Percentiles rank a stretch among this genome's conserved stretches.
phyloP scores from a whole-genome alignment of 495 filamentous ascomycete genomes.

The Filosporella fistucella region DNA sequence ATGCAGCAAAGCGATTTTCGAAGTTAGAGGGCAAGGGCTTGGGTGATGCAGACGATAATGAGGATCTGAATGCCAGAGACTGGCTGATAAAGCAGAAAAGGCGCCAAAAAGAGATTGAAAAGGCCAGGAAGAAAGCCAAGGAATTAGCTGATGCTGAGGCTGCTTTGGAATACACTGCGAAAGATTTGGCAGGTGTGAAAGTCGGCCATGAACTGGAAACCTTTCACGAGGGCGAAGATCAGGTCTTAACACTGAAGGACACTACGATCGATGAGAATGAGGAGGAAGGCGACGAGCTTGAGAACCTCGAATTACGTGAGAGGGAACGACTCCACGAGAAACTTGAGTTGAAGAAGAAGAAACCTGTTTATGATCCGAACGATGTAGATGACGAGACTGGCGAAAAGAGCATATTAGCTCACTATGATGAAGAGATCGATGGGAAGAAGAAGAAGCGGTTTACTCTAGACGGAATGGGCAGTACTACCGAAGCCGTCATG shows the following conservation, averaged over 20 bases:
- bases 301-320: constrained; percentile 75
- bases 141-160: constrained; percentile 58
- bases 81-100: constrained; percentile 90
- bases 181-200: constrained; percentile 83
- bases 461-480: constrained; percentile 73
- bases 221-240: constrained; percentile 75
- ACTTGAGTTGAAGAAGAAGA: constrained; percentile 86
- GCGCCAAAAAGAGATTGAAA: constrained; percentile 83
- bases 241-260: constrained; percentile 89
- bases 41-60: constrained; percentile 63
- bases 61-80: constrained; percentile 69
- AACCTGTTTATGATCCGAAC: constrained; percentile 82
- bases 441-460: constrained; percentile 90
- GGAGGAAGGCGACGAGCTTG: constrained; percentile 87
- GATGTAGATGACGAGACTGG: constrained; percentile 58
- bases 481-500: constrained; percentile 50
- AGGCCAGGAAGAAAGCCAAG: constrained; percentile 65
- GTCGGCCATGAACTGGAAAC: constrained; percentile 79
- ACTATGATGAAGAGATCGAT: constrained; percentile 94
- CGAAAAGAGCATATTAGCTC: constrained; percentile 62
- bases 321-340: constrained; percentile 72
- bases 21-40: constrained; percentile 77
- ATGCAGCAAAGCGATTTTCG: constrained; percentile 68
- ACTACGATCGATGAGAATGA: constrained; percentile 79
- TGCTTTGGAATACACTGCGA: constrained; percentile 64